phyloP scores from a whole-genome alignment of 768 basidiomycete species.

The Lactifluus hygrophoroides region DNA sequence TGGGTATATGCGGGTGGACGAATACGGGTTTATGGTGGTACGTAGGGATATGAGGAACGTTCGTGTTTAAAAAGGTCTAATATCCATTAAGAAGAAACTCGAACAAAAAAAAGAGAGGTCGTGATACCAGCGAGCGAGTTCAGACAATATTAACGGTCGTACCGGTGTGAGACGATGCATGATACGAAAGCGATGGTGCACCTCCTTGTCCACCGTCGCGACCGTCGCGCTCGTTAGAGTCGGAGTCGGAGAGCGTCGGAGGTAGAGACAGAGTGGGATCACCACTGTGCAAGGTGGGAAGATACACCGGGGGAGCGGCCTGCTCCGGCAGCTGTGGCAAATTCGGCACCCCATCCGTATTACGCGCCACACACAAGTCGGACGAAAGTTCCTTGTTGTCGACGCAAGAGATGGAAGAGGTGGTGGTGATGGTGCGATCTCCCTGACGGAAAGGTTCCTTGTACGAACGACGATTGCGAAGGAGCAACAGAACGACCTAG shows the following conservation, averaged over 20 bases:
- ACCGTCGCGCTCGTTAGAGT: too few species aligned
- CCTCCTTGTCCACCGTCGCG: neutral
- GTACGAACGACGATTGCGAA: conserved; percentile 4
- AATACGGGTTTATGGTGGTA: neutral
- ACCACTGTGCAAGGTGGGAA: neutral
- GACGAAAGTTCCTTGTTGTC: neutral
- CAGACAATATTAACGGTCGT: neutral
- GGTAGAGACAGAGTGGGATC: too few species aligned
- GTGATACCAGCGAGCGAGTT: neutral
- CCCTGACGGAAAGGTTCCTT: neutral
- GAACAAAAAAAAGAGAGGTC: neutral
- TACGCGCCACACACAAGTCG: neutral
- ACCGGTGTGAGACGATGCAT: neutral
- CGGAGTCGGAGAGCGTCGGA: too few species aligned
- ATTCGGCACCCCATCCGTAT: neutral
- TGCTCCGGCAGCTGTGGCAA: neutral
- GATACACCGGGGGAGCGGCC: neutral
- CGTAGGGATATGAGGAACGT: neutral
- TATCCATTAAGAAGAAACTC: neutral
- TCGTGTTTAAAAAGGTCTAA: neutral
- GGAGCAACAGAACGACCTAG: conserved; percentile 2
- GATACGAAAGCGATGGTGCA: neutral
- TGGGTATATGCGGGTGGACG: too few species aligned
- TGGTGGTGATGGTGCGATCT: too few species aligned
- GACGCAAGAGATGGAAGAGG: neutral